A percentile compares a stretch with the other conserved stretches of the same genome.
Evolutionary conservation across 352 stramenopile genomes (phyloP).

Genomic region (Pythium vanterpoolii): DNA sequence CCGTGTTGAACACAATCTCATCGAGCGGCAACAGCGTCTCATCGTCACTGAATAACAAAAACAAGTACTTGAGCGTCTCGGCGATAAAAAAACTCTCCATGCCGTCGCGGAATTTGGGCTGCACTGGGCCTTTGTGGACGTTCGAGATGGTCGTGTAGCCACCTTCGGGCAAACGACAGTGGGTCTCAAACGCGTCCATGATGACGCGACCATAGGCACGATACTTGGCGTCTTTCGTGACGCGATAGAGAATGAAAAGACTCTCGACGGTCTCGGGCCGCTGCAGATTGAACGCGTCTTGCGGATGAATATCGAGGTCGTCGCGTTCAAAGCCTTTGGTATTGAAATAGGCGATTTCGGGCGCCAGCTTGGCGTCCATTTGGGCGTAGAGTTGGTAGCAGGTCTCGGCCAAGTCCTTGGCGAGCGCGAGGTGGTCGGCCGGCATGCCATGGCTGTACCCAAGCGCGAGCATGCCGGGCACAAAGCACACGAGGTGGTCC

Average conservation of each 20-base stretch:
- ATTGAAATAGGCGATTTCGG: conserved; percentile 84
- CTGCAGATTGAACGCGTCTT: conserved; percentile 81
- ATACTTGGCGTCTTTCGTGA: conserved; percentile 89
- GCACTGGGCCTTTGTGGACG: conserved; percentile 42
- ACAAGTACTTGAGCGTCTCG: conserved; percentile 95
- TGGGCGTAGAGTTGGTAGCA: conserved; percentile 88
- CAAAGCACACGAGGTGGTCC: conserved; percentile 91
- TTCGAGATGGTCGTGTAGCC: conserved; percentile 66
- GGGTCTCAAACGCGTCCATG: conserved; percentile 80
- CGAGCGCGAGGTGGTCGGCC: conserved; percentile 59
- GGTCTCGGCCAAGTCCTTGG: conserved; percentile 73
- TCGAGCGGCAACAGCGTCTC: conserved; percentile 68
- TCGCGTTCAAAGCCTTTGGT: conserved; percentile 40
- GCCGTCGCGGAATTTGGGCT: conserved; percentile 51
- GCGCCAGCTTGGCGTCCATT: conserved; percentile 79
- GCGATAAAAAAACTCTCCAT: conserved; percentile 93
- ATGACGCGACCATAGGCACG: conserved; percentile 82
- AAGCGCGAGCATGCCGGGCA: conserved; percentile 85
- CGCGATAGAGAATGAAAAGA: conserved; percentile 89
- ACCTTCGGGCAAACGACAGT: conserved; percentile 60
- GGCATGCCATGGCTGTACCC: conserved; percentile 72
- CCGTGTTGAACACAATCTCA: conserved; percentile 88
- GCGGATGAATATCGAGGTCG: conserved; percentile 49
- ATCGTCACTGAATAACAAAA: conserved; percentile 88
- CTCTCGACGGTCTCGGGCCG: conserved; percentile 92